phyloP scores from a whole-genome alignment of 139 green algal genomes.

The Tetradesmus obliquus region DNA sequence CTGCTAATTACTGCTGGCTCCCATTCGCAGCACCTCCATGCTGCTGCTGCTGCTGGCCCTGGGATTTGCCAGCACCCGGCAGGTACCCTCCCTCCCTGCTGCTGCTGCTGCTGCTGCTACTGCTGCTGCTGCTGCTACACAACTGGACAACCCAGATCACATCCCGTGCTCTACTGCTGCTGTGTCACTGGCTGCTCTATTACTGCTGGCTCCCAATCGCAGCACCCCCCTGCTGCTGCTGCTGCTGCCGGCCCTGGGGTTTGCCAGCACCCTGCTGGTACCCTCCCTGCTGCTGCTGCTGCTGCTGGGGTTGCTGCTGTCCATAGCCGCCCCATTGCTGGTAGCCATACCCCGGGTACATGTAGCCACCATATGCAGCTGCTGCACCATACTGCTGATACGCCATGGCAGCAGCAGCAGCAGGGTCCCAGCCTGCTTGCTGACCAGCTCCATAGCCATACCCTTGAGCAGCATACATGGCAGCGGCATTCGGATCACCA shows the following conservation, averaged over 20 bases:
- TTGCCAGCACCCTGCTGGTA: not conserved
- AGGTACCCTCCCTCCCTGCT: not conserved
- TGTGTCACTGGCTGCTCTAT: not conserved
- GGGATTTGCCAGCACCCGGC: no score
- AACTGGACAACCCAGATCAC: no score
- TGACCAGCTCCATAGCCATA: not conserved
- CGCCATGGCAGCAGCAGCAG: not conserved
- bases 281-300: not conserved
- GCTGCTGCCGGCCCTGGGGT: not conserved
- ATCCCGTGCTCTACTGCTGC: no score
- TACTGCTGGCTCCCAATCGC: not conserved
- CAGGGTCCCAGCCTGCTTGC: not conserved
- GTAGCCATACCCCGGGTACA: not conserved
- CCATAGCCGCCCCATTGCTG: constrained; percentile 17
- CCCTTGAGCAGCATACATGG: not conserved
- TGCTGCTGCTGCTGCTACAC: no score
- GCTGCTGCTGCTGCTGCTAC: not conserved
- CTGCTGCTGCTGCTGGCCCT: not conserved
- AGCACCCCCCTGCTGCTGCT: not conserved
- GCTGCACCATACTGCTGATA: not conserved
- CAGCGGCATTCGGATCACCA: not conserved
- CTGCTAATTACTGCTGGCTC: not conserved
- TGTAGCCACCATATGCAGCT: constrained; percentile 1
- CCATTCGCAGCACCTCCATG: not conserved
- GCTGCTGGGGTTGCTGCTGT: not conserved